Evolutionary conservation across 163 green algal genomes (phyloP), one percentile per base, ranked within the genome.

Genomic region (Botryococcus braunii): DNA sequence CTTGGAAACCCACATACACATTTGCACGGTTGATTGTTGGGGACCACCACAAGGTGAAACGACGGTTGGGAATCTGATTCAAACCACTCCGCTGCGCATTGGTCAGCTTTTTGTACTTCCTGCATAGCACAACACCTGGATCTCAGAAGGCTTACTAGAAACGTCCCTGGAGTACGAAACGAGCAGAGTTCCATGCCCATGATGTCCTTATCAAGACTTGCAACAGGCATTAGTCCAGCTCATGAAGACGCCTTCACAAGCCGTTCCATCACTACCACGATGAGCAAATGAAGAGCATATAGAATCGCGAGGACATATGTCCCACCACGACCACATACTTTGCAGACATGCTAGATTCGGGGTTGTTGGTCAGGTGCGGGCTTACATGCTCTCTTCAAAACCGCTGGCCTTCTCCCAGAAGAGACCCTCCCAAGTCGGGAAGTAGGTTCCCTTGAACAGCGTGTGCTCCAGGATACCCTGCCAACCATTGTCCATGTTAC

Each of bases 1-100:
- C 90, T 77, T 99, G 94, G 89, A 99, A 99, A 59, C 95, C 95
- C 31, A 99, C 95, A 74, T 99, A 99, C 71, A 99, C 95, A 78
- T 99, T 99, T 71, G 92, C 91, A 49, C 95, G 82, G 86, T 99
- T 99, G 88, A 99, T 99, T 62, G 94, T 99, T 46, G 93, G 94
- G 6, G 81, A 92, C 95, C 95, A 99, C 95, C 95, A 99, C 58
- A 99, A 86, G 62, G 95, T 99, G 88, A 99, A 99, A 70, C 95
- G 86, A 55, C 95, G 85, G 84, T 99, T 99, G 76, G 95, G 95
- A 78, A 99, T 99, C 88, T 99, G 95, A 79, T 97, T 98, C 48
- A 99, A 82, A 80, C 95, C 95, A 6, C 71, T 87, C 62, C 95
- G 83, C 86, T 99, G 95, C 31, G 95, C 95, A 78, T 99, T 98